Conservation (phyloP, 2,329 filamentous ascomycete species). For the Ophiostoma montium region DNA sequence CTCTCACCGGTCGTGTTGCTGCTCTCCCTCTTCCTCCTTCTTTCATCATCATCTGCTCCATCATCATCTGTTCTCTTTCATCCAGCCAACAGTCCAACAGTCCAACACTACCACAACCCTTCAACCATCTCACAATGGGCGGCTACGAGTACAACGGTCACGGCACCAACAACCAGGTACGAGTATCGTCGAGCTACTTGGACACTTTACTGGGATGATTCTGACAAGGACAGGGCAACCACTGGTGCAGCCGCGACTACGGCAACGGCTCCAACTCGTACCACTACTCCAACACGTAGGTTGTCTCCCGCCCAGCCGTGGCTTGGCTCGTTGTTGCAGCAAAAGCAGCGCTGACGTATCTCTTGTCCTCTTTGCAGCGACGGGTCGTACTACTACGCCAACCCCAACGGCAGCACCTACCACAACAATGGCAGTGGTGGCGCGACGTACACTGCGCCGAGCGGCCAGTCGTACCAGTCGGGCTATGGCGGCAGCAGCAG, state of each 20-base stretch:
- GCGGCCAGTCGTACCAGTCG: conserved; percentile 22
- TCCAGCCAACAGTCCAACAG: neutral
- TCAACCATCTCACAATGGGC: conserved; percentile 4
- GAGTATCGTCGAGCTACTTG: no score
- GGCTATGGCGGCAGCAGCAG: conserved; percentile 13
- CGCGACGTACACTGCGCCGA: conserved; percentile 46
- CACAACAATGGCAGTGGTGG: conserved; percentile 45
- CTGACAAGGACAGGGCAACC: conserved; percentile 40
- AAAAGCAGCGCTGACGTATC: neutral
- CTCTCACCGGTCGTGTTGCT: neutral
- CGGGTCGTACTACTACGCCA: conserved; percentile 62
- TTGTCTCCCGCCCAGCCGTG: conserved; percentile 1
- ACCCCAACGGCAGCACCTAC: conserved; percentile 54
- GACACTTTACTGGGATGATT: no score
- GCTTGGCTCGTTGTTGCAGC: neutral
- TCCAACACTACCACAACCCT: neutral
- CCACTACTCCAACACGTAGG: conserved; percentile 52
- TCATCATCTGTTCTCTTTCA: neutral
- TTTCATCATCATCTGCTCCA: neutral
- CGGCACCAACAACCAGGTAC: conserved; percentile 52
- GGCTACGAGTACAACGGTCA: conserved; percentile 31
- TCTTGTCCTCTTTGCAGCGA: conserved; percentile 17
- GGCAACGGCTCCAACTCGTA: conserved; percentile 48
- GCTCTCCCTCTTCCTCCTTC: neutral
- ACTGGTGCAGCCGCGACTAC: conserved; percentile 53